Evolutionary conservation across 129 eudicot genomes (phyloP).

Genomic region (Ambrosia artemisiifolia): DNA sequence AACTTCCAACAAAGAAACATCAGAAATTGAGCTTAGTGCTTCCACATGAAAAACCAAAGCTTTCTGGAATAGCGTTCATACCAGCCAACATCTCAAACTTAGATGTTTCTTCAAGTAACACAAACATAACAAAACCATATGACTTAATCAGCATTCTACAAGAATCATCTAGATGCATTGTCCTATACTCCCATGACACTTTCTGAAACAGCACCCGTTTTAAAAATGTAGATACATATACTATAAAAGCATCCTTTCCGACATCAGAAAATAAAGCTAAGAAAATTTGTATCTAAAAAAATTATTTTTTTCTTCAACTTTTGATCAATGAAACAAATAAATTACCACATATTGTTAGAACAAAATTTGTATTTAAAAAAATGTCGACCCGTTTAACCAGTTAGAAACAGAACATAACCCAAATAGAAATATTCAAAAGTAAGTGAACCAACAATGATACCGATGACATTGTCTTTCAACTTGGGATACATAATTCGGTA

Average conservation of each 20-base stretch:
- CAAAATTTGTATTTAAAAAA: no score
- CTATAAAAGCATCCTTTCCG: no score
- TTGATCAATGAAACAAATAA: no score
- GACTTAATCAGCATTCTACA: constrained; percentile 5
- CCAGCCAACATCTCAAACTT: constrained; percentile 46
- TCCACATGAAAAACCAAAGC: constrained; percentile 84
- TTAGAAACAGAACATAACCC: background rate
- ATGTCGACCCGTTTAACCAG: background rate
- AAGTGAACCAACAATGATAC: background rate
- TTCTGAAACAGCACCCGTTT: no score
- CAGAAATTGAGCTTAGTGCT: constrained; percentile 85
- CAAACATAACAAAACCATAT: constrained; percentile 18
- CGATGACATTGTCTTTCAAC: background rate
- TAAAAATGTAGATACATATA: no score
- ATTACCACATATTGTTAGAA: no score
- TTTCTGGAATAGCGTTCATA: constrained; percentile 32
- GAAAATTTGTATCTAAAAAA: no score
- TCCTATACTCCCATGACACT: no score
- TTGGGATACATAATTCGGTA: background rate
- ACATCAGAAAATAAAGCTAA: no score
- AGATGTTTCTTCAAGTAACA: constrained; percentile 63
- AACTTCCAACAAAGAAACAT: constrained; percentile 79
- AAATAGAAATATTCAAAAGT: background rate
- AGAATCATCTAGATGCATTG: background rate
- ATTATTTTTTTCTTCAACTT: no score